Conservation (phyloP, 306 rosid genomes). For the Ammopiptanthus mongolicus region DNA sequence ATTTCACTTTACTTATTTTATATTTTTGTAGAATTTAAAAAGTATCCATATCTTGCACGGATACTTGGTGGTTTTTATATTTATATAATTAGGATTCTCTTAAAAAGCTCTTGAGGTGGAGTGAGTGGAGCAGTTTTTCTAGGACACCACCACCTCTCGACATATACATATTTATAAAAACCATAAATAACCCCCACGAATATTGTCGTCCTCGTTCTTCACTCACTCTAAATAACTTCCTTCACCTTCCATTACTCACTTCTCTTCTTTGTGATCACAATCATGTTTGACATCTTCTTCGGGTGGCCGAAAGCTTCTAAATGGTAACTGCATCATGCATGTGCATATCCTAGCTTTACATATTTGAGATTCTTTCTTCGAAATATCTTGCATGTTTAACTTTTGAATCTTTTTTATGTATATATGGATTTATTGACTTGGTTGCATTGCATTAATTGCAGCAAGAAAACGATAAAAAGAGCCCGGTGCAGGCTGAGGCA, state of each 20-base stretch:
- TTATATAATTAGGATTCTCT: too few species aligned
- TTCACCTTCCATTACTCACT: neutral
- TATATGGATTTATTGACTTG: too few species aligned
- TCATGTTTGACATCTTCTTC: conserved; percentile 54
- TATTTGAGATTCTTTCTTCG: too few species aligned
- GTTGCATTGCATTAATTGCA: conserved; percentile 44
- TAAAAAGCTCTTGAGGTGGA: neutral
- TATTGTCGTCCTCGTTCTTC: conserved; percentile 9
- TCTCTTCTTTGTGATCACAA: neutral
- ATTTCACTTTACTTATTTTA: too few species aligned
- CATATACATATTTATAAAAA: too few species aligned
- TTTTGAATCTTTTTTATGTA: too few species aligned
- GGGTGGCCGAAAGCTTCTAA: conserved; percentile 75
- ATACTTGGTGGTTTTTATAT: too few species aligned
- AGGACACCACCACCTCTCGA: conserved; percentile 14
- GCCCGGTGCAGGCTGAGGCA: conserved; percentile 50
- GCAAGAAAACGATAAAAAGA: conserved; percentile 54
- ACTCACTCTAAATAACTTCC: neutral
- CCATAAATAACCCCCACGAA: conserved; percentile 12
- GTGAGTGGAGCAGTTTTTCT: conserved; percentile 40
- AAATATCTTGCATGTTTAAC: neutral
- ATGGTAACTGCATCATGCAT: conserved; percentile 42
- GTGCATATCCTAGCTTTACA: too few species aligned
- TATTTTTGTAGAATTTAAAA: too few species aligned
- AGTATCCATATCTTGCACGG: too few species aligned